Conservation (phyloP, 192 early-diverging fungal species). For the Linnemannia exigua region DNA sequence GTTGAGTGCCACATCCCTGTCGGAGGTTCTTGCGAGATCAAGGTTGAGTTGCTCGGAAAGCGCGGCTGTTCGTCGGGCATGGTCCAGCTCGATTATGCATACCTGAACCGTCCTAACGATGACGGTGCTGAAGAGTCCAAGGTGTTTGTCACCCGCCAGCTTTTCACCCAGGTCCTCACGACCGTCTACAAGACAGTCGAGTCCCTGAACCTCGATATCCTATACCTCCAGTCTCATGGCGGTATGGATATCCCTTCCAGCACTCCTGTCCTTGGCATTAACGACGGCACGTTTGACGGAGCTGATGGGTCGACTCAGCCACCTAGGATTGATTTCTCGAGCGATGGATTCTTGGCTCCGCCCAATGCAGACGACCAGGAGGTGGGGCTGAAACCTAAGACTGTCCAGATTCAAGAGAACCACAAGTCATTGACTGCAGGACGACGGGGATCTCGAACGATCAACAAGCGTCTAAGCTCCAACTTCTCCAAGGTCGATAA, state of each 20-base stretch:
- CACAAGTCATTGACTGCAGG: constrained; percentile 8
- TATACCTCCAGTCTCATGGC: constrained; percentile 66
- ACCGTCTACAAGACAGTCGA: constrained; percentile 77
- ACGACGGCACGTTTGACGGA: constrained; percentile 11
- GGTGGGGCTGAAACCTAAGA: not conserved
- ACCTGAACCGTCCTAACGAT: constrained; percentile 55
- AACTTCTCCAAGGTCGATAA: constrained; percentile 55
- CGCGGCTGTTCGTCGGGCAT: constrained; percentile 74
- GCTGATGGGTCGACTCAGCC: not conserved
- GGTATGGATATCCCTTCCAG: constrained; percentile 54
- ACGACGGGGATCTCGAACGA: constrained; percentile 49
- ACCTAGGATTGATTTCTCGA: constrained; percentile 59
- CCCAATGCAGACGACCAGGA: constrained; percentile 11
- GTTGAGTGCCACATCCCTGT: constrained; percentile 63
- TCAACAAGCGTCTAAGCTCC: constrained; percentile 51
- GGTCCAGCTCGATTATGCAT: constrained; percentile 81
- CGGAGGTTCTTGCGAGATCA: constrained; percentile 67
- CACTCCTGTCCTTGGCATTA: constrained; percentile 21
- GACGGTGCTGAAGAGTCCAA: constrained; percentile 33
- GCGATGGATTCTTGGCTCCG: constrained; percentile 53
- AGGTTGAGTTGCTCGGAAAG: constrained; percentile 82
- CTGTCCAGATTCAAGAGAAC: constrained; percentile 15
- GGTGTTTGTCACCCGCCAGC: constrained; percentile 75
- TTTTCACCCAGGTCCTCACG: constrained; percentile 75
- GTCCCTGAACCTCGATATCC: constrained; percentile 73